phyloP scores from a whole-genome alignment of 306 rosid genomes.

The Prosopis cineraria region DNA sequence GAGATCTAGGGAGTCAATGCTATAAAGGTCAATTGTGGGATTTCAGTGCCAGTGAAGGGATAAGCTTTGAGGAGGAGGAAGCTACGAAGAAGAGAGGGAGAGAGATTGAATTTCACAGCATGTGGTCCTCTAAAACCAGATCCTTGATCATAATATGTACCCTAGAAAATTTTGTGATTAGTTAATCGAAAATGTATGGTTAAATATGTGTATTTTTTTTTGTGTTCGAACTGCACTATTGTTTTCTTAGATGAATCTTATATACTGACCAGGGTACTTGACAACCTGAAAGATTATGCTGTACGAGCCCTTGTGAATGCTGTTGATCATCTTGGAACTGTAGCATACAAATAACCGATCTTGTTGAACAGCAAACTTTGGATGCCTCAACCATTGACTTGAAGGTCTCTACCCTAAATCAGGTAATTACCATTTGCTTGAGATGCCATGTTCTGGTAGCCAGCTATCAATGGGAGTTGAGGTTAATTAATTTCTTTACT shows the following conservation, averaged over 20 bases:
- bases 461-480: constrained; percentile 34
- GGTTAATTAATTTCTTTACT: constrained; percentile 35
- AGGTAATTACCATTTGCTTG: constrained; percentile 51
- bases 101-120: constrained; percentile 8
- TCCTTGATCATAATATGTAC: not conserved
- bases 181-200: not conserved
- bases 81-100: no score
- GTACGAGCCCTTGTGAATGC: constrained; percentile 94
- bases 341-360: constrained; percentile 92
- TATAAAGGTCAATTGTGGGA: no score
- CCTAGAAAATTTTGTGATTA: constrained; percentile 7
- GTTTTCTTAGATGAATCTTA: not conserved
- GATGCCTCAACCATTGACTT: constrained; percentile 83
- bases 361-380: constrained; percentile 81
- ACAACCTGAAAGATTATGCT: constrained; percentile 93
- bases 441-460: constrained; percentile 7
- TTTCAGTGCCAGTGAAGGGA: no score
- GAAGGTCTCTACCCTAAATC: constrained; percentile 73
- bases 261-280: constrained; percentile 70
- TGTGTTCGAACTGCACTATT: constrained; percentile 27
- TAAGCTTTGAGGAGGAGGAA: no score
- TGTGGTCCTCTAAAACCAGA: constrained; percentile 11
- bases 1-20: no score
- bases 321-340: constrained; percentile 99
- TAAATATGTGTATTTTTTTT: not conserved